Evolutionary conservation across 179 eudicot species (phyloP).

Genomic region (Sideroxylon spinosum): DNA sequence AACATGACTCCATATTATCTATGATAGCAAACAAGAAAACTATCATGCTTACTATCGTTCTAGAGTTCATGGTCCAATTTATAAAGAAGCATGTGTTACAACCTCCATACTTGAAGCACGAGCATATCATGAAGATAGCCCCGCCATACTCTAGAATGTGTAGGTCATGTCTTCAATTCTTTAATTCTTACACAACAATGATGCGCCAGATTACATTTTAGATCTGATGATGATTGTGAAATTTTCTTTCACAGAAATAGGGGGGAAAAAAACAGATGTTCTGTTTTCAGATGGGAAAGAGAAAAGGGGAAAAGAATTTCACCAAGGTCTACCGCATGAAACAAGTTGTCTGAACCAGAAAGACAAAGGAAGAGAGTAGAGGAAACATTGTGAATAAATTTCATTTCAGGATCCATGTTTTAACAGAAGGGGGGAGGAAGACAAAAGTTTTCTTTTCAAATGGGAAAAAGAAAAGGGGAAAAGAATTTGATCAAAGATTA

Average conservation of each 20-base stretch:
- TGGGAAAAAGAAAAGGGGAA: neutral
- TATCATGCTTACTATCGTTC: no score
- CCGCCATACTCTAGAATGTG: neutral
- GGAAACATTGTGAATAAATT: neutral
- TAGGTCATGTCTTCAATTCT: neutral
- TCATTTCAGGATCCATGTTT: no score
- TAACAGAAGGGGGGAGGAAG: no score
- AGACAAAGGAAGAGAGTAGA: neutral
- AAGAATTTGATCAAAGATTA: neutral
- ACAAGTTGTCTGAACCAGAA: neutral
- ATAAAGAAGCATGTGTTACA: neutral
- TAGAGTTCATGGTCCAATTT: neutral
- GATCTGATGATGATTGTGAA: neutral
- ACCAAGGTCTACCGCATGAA: neutral
- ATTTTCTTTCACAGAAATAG: neutral
- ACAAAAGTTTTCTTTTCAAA: no score
- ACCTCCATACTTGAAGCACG: neutral
- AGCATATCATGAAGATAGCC: neutral
- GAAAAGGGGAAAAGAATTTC: neutral
- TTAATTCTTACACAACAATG: neutral
- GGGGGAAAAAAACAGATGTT: no score
- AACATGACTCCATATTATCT: neutral
- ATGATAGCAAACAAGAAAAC: neutral
- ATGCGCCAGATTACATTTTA: neutral
- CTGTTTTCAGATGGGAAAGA: neutral